These are phyloP conservation scores for Fusarium lyarnte DNA, from an alignment of 2,329 filamentous ascomycete species.

Conservation along the genomic window DNA sequence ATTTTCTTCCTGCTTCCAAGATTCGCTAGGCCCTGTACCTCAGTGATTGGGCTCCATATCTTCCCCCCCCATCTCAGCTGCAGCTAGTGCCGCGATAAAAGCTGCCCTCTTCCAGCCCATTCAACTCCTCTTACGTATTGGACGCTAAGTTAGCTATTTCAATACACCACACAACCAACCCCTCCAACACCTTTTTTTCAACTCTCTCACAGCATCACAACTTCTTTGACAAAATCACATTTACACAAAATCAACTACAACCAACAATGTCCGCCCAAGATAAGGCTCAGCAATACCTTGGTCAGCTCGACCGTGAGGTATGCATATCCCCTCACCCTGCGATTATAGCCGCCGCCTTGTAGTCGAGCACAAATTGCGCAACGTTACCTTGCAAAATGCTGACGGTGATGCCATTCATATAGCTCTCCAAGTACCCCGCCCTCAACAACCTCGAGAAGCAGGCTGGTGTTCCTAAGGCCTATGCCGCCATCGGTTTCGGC, in stretches of 20 bases:
- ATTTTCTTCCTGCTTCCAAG: constrained; percentile 43
- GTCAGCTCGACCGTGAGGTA: constrained; percentile 86
- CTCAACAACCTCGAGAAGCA: constrained; percentile 89
- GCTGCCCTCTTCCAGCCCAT: constrained; percentile 32
- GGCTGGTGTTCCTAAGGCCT: constrained; percentile 84
- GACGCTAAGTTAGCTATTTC: constrained; percentile 30
- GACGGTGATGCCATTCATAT: constrained; percentile 42
- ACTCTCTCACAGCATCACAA: constrained; percentile 26
- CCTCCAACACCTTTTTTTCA: constrained; percentile 32
- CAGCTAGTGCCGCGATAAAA: constrained; percentile 44
- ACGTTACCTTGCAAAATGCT: constrained; percentile 24
- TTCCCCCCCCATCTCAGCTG: constrained; percentile 16
- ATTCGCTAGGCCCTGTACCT: constrained; percentile 19
- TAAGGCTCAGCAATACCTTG: constrained; percentile 78
- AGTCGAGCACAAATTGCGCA: constrained; percentile 28
- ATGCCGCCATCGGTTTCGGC: constrained; percentile 78
- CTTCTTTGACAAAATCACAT: constrained; percentile 42
- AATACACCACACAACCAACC: constrained; percentile 35
- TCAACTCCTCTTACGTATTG: constrained; percentile 35
- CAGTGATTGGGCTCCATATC: not conserved
- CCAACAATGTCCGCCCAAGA: constrained; percentile 75
- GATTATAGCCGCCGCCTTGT: constrained; percentile 8
- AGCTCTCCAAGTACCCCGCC: constrained; percentile 87
- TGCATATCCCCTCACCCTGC: constrained; percentile 44
- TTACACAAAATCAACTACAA: constrained; percentile 11